Percentiles rank a stretch among this genome's conserved stretches.
phyloP scores from a whole-genome alignment of 106 monocot genomes.

The Dioscorea alata region DNA sequence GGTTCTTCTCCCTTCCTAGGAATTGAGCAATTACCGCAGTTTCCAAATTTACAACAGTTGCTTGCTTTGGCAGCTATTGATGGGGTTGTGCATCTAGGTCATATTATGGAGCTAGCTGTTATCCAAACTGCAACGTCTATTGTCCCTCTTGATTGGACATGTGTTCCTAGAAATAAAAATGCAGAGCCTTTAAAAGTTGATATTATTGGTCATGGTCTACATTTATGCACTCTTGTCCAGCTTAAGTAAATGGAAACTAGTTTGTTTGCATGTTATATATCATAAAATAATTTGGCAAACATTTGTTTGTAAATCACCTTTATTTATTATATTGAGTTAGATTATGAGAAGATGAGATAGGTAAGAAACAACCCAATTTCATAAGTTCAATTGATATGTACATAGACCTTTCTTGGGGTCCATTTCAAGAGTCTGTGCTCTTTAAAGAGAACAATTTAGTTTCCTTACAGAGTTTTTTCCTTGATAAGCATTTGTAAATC shows the following conservation, averaged over 20 bases:
- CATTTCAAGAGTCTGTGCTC: too few species aligned
- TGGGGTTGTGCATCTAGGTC: slow-evolving; percentile 64
- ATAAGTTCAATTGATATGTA: too few species aligned
- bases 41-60: slow-evolving; percentile 83
- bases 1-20: slow-evolving; percentile 62
- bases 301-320: too few species aligned
- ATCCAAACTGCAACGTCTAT: slow-evolving; percentile 72
- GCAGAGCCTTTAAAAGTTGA: slow-evolving; percentile 86
- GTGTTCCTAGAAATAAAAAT: slow-evolving; percentile 52
- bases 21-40: slow-evolving; percentile 63
- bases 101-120: slow-evolving; percentile 83
- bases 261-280: slow-evolving; percentile 9
- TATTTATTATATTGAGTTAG: too few species aligned
- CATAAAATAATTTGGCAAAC: too few species aligned
- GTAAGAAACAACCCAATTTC: too few species aligned
- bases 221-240: slow-evolving; percentile 84
- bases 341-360: too few species aligned
- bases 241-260: slow-evolving; percentile 92
- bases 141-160: slow-evolving; percentile 85
- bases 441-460: too few species aligned
- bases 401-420: too few species aligned
- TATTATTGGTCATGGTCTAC: slow-evolving; percentile 75
- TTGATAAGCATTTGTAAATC: too few species aligned
- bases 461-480: too few species aligned
- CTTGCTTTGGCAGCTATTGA: slow-evolving; percentile 57